Base-by-base conservation (phyloP, 176 grass and related monocot species). In the Neostapfia colusana region DNA sequence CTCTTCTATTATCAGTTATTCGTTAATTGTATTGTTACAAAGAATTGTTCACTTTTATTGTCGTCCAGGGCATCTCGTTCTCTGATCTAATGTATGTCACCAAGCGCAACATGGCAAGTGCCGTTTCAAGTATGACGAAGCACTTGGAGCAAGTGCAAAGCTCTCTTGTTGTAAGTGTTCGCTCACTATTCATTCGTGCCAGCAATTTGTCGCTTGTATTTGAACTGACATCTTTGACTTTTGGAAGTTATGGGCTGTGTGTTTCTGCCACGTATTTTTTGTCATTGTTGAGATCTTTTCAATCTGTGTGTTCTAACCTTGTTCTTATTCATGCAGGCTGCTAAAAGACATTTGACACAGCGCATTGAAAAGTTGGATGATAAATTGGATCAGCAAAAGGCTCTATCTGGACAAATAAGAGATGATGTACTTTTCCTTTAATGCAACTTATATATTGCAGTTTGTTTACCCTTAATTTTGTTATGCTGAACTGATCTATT, bases 301-400 rank as follows among this genome's bases (percentile, higher is more conserved):
- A 70, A 16, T 25, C n/a, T 78, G 45, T 55, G 27, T 28, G n/a
- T 63, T 74, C n/a, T 66, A 72, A 64, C 45, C 36, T 36, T 80
- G 75, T 54, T 84, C 7, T 45, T 84, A 13, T 75, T 87, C 86
- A 26, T 71, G 74, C 84, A 97, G 95, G 85, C 89, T 63, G 82
- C 91, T 85, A 99, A 99, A 80, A 93, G 72, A 71, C 95, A 99
- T 90, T 83, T 99, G 64, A 95, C 91, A 44, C 95, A 99, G 56
- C 89, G 95, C 53, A 99, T 99, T 41, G 87, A 90, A 73, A 95
- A 88, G 76, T 80, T 99, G 84, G 95, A 99, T 84, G 91, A 93
- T 58, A 99, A 99, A 84, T 85, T 99, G 81, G 95, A 95, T 87
- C 91, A 99, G 77, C 91, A 99, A 72, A 99, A 99, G 74, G 91